phyloP scores from a whole-genome alignment of 257 asterid species.

The Solanum ahanhuiri region DNA sequence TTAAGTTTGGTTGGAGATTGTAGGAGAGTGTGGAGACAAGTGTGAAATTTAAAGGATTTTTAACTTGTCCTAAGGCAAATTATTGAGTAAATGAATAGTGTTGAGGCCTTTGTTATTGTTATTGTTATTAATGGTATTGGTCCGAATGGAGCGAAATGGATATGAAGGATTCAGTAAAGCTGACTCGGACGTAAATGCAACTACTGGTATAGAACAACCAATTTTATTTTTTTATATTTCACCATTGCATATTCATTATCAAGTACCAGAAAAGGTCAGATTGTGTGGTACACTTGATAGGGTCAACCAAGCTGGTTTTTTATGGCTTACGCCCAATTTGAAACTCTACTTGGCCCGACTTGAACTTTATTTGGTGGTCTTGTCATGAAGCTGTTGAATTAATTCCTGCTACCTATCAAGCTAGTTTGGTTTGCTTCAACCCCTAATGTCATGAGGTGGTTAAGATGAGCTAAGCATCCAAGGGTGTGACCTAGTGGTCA shows the following conservation, averaged over 20 bases:
- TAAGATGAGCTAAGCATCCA: not conserved
- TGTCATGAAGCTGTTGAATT: not conserved
- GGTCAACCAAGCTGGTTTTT: not conserved
- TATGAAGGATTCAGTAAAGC: not conserved
- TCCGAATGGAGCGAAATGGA: not conserved
- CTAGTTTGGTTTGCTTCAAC: not conserved
- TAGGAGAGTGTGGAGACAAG: not conserved
- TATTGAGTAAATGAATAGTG: not conserved
- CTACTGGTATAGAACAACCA: not conserved
- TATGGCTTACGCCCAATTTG: not conserved
- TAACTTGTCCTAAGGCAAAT: not conserved
- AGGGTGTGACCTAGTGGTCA: no score
- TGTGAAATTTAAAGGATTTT: not conserved
- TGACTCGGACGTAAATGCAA: not conserved
- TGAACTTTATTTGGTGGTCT: not conserved
- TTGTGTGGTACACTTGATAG: not conserved
- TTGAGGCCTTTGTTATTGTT: not conserved
- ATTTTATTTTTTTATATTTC: no score
- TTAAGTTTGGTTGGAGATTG: not conserved
- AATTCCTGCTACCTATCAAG: not conserved
- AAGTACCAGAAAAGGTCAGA: not conserved
- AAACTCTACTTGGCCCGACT: not conserved
- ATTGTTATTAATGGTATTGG: not conserved
- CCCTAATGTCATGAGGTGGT: not conserved
- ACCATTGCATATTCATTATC: not conserved